Base-by-base conservation (phyloP, 257 asterid genomes). In the Ligustrum vulgare region DNA sequence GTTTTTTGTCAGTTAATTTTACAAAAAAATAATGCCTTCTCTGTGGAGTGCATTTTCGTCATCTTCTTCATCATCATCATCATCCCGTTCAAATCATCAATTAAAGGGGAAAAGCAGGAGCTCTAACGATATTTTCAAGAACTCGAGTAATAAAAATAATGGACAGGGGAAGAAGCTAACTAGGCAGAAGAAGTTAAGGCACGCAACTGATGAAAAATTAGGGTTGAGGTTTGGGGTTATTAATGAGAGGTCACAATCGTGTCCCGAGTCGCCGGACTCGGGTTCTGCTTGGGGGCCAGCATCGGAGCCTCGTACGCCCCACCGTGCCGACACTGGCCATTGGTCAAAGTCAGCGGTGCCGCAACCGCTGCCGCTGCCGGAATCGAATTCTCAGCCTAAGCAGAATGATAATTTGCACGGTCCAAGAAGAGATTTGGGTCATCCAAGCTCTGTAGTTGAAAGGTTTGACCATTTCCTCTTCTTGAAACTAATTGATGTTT, bases 321-420 rank as follows among this genome's bases (percentile, higher is more conserved):
- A 1, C 64, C 72, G 20, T 43, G 37, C 76, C 65, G 22, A 45
- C 23, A 28, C 3, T 23, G 31, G 58, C 28, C 93, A 83, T 81
- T 89, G 96, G 92, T 87, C 92, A 51, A 86, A 80, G 76, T 85
- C 91, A 6, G 92, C 93, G 49, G 90, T 87, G 79, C 97, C 96
- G 13, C 92, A 78, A 75, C 97, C 97, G 43, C 87, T 92, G 71
- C 97, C 97, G 41, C 89, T 86, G 28, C 97, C 97, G 32, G 91
- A 84, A 75, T 16, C 70, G 23, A 74, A 28, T 78, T 62, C 75
- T 34, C 75, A 60, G 65, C 77, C 45, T 6, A 80, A 72, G 71
- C 81, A 56, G 54, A 71, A 49, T 49, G 84, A 76, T 41, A 69
- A 82, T 23, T 73, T 80, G 35, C 85, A 73, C n/a, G 72, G 77